These are phyloP conservation scores for Datisca glomerata DNA, from an alignment of 306 rosid genomes.

Conservation along the genomic window DNA sequence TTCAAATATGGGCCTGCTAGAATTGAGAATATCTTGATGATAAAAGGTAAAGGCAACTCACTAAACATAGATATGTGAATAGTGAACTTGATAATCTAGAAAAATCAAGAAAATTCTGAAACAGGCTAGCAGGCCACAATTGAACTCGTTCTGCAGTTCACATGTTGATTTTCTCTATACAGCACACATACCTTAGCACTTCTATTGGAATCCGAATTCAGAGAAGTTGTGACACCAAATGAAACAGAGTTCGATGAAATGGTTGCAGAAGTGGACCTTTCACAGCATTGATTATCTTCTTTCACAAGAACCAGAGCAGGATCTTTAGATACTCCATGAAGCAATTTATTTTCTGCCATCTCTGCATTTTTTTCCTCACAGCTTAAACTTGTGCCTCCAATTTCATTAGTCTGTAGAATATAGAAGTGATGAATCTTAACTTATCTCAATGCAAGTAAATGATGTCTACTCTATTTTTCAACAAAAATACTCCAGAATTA, in stretches of 20 bases:
- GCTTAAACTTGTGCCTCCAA: slow-evolving; percentile 18
- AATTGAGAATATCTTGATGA: no score
- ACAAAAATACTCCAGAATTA: slow-evolving; percentile 6
- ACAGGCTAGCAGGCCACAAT: no score
- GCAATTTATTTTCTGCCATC: slow-evolving; percentile 19
- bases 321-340: slow-evolving; percentile 19
- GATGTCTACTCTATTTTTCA: not conserved
- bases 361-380: slow-evolving; percentile 30
- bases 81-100: no score
- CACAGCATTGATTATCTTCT: slow-evolving; percentile 21
- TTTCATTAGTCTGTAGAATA: slow-evolving; percentile 45
- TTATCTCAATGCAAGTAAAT: not conserved
- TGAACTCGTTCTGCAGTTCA: no score
- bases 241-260: slow-evolving; percentile 24
- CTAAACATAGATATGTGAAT: no score
- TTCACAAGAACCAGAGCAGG: slow-evolving; percentile 19
- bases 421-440: not conserved
- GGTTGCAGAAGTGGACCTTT: slow-evolving; percentile 30
- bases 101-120: no score
- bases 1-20: no score
- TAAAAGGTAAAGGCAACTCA: no score
- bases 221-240: slow-evolving; percentile 18
- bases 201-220: slow-evolving; percentile 33
- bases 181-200: slow-evolving; percentile 48
- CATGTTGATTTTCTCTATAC: no score